Evolutionary conservation across 2,329 filamentous ascomycete species (phyloP).

Genomic region (Diaporthe sp.): DNA sequence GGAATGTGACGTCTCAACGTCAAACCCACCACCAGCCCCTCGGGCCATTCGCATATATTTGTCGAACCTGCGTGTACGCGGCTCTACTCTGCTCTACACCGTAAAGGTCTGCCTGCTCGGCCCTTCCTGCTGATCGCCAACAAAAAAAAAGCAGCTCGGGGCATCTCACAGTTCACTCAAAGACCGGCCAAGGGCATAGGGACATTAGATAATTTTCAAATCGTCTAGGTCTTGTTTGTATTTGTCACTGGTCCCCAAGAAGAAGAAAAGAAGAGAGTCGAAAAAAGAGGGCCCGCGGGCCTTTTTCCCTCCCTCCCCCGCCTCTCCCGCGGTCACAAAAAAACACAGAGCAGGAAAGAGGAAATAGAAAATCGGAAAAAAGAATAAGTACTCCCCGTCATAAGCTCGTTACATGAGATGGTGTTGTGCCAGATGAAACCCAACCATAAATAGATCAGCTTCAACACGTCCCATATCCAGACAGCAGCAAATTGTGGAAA

Average conservation of each 20-base stretch:
- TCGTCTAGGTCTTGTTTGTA: constrained; percentile 40
- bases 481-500: constrained; percentile 28
- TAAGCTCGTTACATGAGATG: constrained; percentile 40
- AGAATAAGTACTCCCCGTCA: constrained; percentile 35
- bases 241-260: constrained; percentile 27
- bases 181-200: background rate
- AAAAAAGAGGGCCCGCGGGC: constrained; percentile 39
- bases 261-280: constrained; percentile 36
- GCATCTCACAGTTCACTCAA: background rate
- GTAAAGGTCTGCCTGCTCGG: background rate
- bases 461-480: constrained; percentile 26
- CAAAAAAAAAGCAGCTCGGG: background rate
- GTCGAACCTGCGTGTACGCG: background rate
- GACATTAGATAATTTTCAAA: constrained; percentile 33
- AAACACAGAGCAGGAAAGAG: background rate
- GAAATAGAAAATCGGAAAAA: background rate
- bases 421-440: background rate
- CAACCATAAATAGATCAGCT: constrained; percentile 15
- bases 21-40: too few relatives aligned
- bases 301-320: constrained; percentile 28
- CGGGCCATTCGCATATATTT: background rate
- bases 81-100: background rate
- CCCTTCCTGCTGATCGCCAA: background rate
- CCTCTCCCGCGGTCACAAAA: constrained; percentile 26
- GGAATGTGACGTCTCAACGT: constrained; percentile 10